Base-by-base conservation (phyloP, 2,329 filamentous ascomycete species). In the Hypoxylon sp. region DNA sequence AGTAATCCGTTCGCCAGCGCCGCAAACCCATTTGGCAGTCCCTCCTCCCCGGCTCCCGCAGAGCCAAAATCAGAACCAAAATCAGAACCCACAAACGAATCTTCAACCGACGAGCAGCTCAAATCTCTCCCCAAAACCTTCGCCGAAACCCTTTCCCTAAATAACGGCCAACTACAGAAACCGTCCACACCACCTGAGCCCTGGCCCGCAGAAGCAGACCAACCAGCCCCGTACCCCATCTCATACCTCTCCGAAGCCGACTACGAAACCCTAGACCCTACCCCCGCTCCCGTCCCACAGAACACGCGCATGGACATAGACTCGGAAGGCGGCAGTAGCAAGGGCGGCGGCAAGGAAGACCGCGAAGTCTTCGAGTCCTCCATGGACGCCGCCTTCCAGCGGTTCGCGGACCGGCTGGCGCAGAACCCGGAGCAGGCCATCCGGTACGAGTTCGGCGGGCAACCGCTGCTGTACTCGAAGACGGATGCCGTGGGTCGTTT, bases 221-320 rank as follows among this genome's bases (percentile, higher is more conserved):
- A 92, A 70, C 91, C 93, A 0, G 66, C 83, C 1, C 83, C 93
- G 0, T 98, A 94, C 79, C 91, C 93, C 0, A 81, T 86, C 29
- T 91, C 91, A 75, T 92, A 93, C 81, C 88, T 95, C 46, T 84
- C 90, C 53, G 96, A 98, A 72, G 95, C 95, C 54, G 95, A 97
- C 75, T 97, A 93, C 80, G 96, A 99, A 79, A 92, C 91, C 3
- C 86, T 98, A 25, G 92, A 93, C 67, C 88, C 70, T 73, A 82
- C 76, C 2, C 85, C 86, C 0, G 79, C 80, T 29, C 84, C 85
- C 45, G 84, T 82, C 64, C 77, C 81, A 37, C 81, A 81, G 12
- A 82, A 86, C 61, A 79, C 83, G 12, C 80, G 81, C 8, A 83
- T 87, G 74, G 84, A 86, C 48, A 63, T 82, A 8, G 81, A 83